A percentile compares a stretch with the other conserved stretches of the same genome.
phyloP scores from a whole-genome alignment of 768 basidiomycete species.

The Russula dissimulans region DNA sequence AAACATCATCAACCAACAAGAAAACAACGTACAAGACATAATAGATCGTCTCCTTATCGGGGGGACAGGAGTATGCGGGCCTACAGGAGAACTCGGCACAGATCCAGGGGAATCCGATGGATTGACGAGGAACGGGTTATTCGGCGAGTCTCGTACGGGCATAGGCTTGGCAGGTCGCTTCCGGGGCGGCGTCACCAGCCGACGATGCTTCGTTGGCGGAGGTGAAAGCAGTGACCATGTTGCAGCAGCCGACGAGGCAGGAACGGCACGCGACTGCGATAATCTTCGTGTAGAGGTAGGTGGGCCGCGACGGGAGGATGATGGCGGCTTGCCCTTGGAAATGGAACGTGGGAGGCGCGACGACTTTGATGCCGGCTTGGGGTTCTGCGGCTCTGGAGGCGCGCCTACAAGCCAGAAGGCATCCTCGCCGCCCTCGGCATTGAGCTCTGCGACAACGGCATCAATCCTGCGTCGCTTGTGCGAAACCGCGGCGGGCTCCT shows the following conservation, averaged over 20 bases:
- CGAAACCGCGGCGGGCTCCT: background rate
- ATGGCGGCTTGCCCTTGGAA: constrained; percentile 6
- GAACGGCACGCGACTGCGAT: constrained; percentile 16
- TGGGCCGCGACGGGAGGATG: constrained; percentile 11
- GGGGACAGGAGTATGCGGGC: constrained; percentile 13
- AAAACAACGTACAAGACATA: constrained; percentile 18
- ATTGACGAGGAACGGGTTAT: constrained; percentile 19
- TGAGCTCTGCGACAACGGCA: constrained; percentile 16
- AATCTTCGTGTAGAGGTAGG: constrained; percentile 14
- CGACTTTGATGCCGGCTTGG: constrained; percentile 8
- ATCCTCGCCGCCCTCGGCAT: constrained; percentile 17
- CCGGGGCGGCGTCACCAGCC: constrained; percentile 15
- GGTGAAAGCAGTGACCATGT: constrained; percentile 19
- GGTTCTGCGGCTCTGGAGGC: background rate
- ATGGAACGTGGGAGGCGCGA: constrained; percentile 6
- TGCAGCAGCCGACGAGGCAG: constrained; percentile 1
- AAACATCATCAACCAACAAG: background rate
- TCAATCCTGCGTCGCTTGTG: constrained; percentile 19
- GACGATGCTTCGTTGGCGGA: constrained; percentile 17
- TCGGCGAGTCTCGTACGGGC: constrained; percentile 20
- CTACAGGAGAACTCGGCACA: constrained; percentile 17
- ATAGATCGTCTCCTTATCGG: constrained; percentile 13
- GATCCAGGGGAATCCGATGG: constrained; percentile 12
- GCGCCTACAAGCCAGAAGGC: constrained; percentile 15
- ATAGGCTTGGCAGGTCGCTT: constrained; percentile 6